Base-by-base conservation (phyloP, 352 stramenopile genomes). In the Pythium dissotocum region DNA sequence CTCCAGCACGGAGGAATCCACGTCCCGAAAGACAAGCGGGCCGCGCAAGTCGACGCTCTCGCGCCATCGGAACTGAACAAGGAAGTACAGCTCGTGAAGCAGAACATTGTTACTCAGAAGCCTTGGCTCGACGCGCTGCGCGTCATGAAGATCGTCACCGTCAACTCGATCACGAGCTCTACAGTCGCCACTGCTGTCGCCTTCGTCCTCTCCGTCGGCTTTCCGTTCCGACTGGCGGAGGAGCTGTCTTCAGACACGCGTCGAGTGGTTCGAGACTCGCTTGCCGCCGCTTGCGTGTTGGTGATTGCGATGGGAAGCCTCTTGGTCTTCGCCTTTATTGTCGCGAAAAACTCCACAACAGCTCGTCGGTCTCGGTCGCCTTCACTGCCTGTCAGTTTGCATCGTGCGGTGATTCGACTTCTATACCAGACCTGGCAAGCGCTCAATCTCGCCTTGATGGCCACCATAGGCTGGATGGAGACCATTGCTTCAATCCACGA, bases 101-200 rank as follows among this genome's bases (percentile, higher is more conserved):
- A 54, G 59, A 80, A 78, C 42, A 30, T 80, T 5, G 58, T 70
- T 4, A 66, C 54, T 10, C 7, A 32, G 40, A 68, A 71, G 28
- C 67, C 64, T 21, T 78, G 74, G 74, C 10, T 60, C 8, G 74
- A 78, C n/a, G 67, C 52, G 1, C 4, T 73, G 7, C 8, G 51
- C 6, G 71, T 78, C 7, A 78, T 77, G 38, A 54, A 51, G 16
- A 65, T 73, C 40, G 68, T 80, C 16, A 48, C 56, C 4, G 48
- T 46, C 21, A 80, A 80, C 36, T 70, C 67, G 0, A 1, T 65
- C 8, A 55, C 16, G 21, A 56, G 58, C 58, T 52, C n/a, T n/a
- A 9, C 21, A 9, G 16, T 55, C 18, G 26, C 40, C 16, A 14
- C 14, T n/a, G n/a, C 33, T 6, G 32, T 21, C 36, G 38, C 32